Conservation (phyloP, 2,329 filamentous ascomycete species). For the Geosmithia putterillii region DNA sequence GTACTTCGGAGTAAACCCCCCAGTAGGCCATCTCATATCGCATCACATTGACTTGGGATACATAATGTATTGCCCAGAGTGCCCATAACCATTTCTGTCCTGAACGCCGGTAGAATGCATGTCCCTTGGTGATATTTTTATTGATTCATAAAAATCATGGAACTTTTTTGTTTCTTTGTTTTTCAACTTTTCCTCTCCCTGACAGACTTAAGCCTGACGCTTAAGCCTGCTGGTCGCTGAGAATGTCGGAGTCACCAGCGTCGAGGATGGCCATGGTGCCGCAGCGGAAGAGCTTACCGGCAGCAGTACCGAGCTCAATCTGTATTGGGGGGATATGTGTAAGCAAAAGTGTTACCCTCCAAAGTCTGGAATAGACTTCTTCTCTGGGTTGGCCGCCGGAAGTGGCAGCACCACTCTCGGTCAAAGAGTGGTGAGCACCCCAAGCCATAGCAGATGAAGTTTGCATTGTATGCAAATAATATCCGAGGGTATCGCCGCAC, state of each 20-base stretch:
- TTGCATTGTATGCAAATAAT: background rate
- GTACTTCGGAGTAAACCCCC: background rate
- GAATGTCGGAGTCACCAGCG: conserved; percentile 94
- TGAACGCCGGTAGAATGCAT: conserved; percentile 30
- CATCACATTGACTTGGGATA: conserved; percentile 22
- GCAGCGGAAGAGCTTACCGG: conserved; percentile 98
- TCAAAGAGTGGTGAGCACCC: no score
- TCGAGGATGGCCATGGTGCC: conserved; percentile 95
- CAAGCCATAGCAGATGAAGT: background rate
- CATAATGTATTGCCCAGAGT: conserved; percentile 14
- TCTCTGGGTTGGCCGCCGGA: conserved; percentile 62
- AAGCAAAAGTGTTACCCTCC: conserved; percentile 66
- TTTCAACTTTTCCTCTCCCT: background rate
- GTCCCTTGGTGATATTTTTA: conserved; percentile 1
- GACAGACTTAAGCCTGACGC: conserved; percentile 5
- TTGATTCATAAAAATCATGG: background rate
- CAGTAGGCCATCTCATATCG: conserved; percentile 17
- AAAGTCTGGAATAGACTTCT: conserved; percentile 76
- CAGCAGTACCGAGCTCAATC: conserved; percentile 97
- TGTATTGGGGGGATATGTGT: conserved; percentile 39
- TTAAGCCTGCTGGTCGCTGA: conserved; percentile 41
- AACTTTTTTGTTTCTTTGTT: background rate
- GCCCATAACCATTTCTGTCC: conserved; percentile 22
- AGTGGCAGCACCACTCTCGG: background rate
- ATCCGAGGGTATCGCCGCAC: no score